Evolutionary conservation across 2,329 filamentous ascomycete genomes (phyloP).

Genomic region (Fusarium nygamai): DNA sequence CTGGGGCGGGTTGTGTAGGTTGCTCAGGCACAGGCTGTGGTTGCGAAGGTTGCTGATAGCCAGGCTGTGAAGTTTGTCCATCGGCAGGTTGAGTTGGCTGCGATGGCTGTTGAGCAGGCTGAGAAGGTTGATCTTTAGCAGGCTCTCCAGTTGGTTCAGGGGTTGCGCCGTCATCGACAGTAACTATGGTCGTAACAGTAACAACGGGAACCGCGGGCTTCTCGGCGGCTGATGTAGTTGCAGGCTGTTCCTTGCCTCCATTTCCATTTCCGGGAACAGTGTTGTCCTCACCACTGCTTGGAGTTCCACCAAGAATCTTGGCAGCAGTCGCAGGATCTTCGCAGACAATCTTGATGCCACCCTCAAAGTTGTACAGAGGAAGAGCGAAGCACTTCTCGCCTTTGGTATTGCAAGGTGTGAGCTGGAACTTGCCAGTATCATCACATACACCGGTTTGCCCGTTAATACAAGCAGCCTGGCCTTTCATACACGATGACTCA

Average conservation of each 20-base stretch:
- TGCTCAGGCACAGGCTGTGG: slow-evolving; percentile 6
- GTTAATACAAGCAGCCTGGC: slow-evolving; percentile 63
- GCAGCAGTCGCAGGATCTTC: slow-evolving; percentile 52
- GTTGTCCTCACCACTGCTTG: slow-evolving; percentile 5
- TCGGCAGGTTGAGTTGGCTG: slow-evolving; percentile 19
- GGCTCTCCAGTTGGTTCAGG: slow-evolving; percentile 24
- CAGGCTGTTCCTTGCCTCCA: slow-evolving; percentile 17
- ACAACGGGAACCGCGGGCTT: slow-evolving; percentile 38
- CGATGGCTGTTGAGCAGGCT: slow-evolving; percentile 8
- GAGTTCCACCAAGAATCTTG: slow-evolving; percentile 52
- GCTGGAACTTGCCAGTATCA: slow-evolving; percentile 52
- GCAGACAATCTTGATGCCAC: slow-evolving; percentile 62
- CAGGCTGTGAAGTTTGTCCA: slow-evolving; percentile 10
- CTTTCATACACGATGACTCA: slow-evolving; percentile 56
- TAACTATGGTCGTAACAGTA: slow-evolving; percentile 46
- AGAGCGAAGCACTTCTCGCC: slow-evolving; percentile 61
- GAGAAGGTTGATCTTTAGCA: background rate
- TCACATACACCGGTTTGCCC: slow-evolving; percentile 61
- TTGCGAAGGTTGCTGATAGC: slow-evolving; percentile 12
- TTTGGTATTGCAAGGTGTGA: slow-evolving; percentile 46
- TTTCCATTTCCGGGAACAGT: slow-evolving; percentile 10
- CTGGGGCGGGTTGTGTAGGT: background rate
- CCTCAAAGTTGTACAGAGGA: slow-evolving; percentile 58
- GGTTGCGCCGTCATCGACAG: slow-evolving; percentile 39
- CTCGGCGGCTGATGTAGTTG: slow-evolving; percentile 19